These are phyloP conservation scores for Erodium moschatum DNA, from an alignment of 441 rosid species.

Conservation along the genomic window DNA sequence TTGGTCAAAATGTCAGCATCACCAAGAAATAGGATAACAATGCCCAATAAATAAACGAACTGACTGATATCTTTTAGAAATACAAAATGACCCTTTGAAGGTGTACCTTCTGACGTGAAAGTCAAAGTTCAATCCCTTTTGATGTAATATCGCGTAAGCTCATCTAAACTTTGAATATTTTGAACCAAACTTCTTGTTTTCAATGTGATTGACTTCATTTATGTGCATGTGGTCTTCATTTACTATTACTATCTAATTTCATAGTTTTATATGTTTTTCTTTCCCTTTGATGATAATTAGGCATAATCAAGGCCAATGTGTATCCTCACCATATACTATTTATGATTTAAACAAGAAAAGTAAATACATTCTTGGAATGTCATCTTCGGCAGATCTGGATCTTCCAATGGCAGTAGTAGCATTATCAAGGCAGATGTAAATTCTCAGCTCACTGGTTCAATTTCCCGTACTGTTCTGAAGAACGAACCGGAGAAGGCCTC, in stretches of 20 bases:
- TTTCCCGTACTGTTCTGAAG: slow-evolving; percentile 37
- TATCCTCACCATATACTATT: not conserved
- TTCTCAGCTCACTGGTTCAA: slow-evolving; percentile 48
- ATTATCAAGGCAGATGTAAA: slow-evolving; percentile 52
- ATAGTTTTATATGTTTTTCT: not conserved
- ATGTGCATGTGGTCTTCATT: not conserved
- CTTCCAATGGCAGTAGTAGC: slow-evolving; percentile 46
- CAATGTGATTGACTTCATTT: not conserved
- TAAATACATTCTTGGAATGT: slow-evolving; percentile 13
- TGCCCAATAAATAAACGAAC: too few species aligned
- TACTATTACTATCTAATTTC: not conserved
- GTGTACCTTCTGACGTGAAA: not conserved
- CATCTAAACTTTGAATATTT: not conserved
- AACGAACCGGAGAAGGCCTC: slow-evolving; percentile 50
- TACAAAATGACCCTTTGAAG: too few species aligned
- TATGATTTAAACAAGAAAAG: not conserved
- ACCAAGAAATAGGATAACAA: too few species aligned
- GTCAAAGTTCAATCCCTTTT: not conserved
- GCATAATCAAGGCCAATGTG: not conserved
- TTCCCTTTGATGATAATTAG: not conserved
- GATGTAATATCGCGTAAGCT: not conserved
- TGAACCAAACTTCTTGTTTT: not conserved
- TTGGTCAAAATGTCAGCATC: too few species aligned
- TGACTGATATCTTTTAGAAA: too few species aligned
- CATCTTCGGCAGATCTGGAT: slow-evolving; percentile 48